Percentiles rank a stretch among this genome's conserved stretches.
phyloP scores from a whole-genome alignment of 2,329 filamentous ascomycete species.

The Ophiognomonia clavigignenti-juglandacearum region DNA sequence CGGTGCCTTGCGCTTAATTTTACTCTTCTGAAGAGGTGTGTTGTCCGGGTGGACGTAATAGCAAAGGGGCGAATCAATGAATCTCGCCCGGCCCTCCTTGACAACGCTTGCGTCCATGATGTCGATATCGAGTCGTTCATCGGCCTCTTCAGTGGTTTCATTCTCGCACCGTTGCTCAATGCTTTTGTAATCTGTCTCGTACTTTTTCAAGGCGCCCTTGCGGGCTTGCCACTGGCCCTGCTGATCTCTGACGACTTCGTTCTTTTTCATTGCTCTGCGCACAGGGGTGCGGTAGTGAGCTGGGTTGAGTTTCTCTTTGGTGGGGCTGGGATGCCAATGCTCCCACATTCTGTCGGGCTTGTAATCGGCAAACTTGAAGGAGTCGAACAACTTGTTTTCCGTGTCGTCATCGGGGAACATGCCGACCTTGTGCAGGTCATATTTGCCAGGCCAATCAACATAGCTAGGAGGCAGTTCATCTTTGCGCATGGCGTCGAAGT shows the following conservation, averaged over 20 bases:
- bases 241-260: conserved; percentile 4
- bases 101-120: neutral
- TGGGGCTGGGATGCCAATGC: conserved; percentile 13
- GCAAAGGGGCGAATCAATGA: neutral
- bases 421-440: conserved; percentile 20
- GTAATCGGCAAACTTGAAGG: conserved; percentile 19
- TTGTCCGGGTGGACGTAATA: conserved; percentile 13
- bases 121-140: neutral
- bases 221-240: conserved; percentile 1
- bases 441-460: conserved; percentile 19
- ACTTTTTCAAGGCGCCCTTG: conserved; percentile 4
- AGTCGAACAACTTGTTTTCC: conserved; percentile 18
- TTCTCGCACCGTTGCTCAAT: neutral
- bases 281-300: conserved; percentile 8
- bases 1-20: neutral
- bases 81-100: neutral
- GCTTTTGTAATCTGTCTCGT: neutral
- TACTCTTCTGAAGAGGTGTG: conserved; percentile 5
- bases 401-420: conserved; percentile 20
- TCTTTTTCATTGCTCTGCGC: conserved; percentile 10
- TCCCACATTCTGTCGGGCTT: conserved; percentile 11
- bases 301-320: conserved; percentile 10
- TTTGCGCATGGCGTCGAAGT: conserved; percentile 28
- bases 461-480: conserved; percentile 27
- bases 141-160: neutral